A percentile compares a stretch with the other conserved stretches of the same genome.
Evolutionary conservation across 495 filamentous ascomycete species (phyloP).

Genomic region (Beverwykella pulmonaria): DNA sequence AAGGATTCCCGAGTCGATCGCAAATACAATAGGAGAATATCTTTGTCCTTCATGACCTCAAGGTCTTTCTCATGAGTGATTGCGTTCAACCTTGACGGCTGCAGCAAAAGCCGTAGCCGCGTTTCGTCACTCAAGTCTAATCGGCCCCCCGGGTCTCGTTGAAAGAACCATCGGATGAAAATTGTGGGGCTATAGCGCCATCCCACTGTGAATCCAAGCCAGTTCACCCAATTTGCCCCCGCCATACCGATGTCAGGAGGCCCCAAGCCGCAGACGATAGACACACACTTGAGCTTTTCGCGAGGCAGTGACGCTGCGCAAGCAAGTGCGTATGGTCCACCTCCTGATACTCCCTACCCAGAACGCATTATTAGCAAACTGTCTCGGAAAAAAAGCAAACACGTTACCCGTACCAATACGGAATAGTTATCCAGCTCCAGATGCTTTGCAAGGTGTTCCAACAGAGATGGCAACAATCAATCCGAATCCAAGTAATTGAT

Average conservation of each 20-base stretch:
- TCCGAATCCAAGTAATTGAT: no score
- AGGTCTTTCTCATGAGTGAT: slow-evolving; percentile 17
- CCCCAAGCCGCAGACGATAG: slow-evolving; percentile 41
- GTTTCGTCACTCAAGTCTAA: slow-evolving; percentile 30
- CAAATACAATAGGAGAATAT: slow-evolving; percentile 9
- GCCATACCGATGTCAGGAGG: slow-evolving; percentile 40
- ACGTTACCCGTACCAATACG: slow-evolving; percentile 19
- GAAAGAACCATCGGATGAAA: slow-evolving; percentile 32
- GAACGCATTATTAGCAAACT: slow-evolving; percentile 11
- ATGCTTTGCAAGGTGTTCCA: slow-evolving; percentile 22
- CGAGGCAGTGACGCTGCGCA: slow-evolving; percentile 25
- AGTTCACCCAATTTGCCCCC: slow-evolving; percentile 19
- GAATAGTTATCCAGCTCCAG: slow-evolving; percentile 19
- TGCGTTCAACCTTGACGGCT: not conserved
- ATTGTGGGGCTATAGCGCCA: slow-evolving; percentile 27
- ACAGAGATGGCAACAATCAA: no score
- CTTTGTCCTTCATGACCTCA: slow-evolving; percentile 17
- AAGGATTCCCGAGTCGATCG: slow-evolving; percentile 17
- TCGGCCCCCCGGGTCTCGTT: slow-evolving; percentile 2
- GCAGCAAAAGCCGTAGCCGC: slow-evolving; percentile 7
- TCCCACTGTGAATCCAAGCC: slow-evolving; percentile 36
- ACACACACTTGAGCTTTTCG: slow-evolving; percentile 28
- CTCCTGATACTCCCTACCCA: slow-evolving; percentile 30
- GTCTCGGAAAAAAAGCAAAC: not conserved
- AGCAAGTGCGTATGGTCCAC: slow-evolving; percentile 35